Percentiles rank a stretch among this genome's conserved stretches.
These are phyloP conservation scores for Stipa capillata DNA, from an alignment of 176 grass and related monocot species.

Conservation along the genomic window DNA sequence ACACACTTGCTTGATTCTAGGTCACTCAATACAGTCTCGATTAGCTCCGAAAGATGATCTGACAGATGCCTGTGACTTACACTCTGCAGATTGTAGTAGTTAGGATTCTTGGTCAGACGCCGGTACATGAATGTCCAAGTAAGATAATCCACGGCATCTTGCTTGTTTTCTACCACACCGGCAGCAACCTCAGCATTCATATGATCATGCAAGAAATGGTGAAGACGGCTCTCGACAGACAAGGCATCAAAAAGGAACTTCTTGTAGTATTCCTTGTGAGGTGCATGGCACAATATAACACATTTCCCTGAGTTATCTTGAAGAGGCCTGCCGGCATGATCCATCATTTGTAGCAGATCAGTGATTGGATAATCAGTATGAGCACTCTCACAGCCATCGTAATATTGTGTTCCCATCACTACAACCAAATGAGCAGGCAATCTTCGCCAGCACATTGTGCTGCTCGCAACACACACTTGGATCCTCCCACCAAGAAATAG, in stretches of 20 bases:
- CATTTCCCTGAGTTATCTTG: constrained; percentile 86
- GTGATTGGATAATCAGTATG: constrained; percentile 75
- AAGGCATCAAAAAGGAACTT: constrained; percentile 82
- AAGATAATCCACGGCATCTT: constrained; percentile 87
- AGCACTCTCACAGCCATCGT: constrained; percentile 63
- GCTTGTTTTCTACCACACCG: constrained; percentile 69
- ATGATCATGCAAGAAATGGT: constrained; percentile 88
- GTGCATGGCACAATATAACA: constrained; percentile 75
- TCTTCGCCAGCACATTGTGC: constrained; percentile 74
- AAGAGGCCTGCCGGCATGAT: constrained; percentile 73
- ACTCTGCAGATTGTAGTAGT: constrained; percentile 85
- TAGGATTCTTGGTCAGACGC: constrained; percentile 74
- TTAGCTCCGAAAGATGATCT: constrained; percentile 71
- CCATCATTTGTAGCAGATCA: constrained; percentile 89
- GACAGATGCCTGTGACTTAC: constrained; percentile 75
- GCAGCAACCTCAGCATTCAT: constrained; percentile 73
- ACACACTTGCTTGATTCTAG: constrained; percentile 72
- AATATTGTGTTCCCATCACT: constrained; percentile 87
- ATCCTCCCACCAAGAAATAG: constrained; percentile 68
- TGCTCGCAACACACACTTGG: constrained; percentile 75
- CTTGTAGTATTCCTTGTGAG: constrained; percentile 77
- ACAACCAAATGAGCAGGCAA: constrained; percentile 81
- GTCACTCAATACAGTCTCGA: constrained; percentile 52
- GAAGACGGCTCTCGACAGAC: constrained; percentile 80
- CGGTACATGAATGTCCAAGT: constrained; percentile 96